phyloP scores from a whole-genome alignment of 2,329 filamentous ascomycete genomes.

The Hymenoscyphus infarciens region DNA sequence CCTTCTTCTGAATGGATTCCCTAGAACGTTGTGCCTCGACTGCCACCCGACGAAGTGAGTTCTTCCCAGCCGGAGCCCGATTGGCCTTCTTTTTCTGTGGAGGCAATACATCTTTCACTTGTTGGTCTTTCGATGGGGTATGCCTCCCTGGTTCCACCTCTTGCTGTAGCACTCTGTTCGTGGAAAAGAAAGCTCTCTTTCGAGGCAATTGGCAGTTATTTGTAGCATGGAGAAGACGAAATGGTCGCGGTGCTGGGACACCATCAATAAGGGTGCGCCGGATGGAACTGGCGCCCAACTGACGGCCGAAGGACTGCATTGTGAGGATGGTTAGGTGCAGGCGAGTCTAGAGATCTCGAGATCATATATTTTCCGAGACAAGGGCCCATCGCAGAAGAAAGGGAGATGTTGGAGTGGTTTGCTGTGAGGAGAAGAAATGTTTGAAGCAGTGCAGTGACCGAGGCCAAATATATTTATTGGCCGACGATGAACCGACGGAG shows the following conservation, averaged over 20 bases:
- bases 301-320: conserved; percentile 29
- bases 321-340: neutral
- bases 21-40: conserved; percentile 71
- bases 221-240: conserved; percentile 46
- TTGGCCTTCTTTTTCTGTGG: conserved; percentile 42
- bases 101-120: conserved; percentile 12
- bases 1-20: conserved; percentile 37
- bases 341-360: conserved; percentile 1
- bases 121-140: neutral
- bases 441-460: neutral
- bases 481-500: conserved; percentile 7
- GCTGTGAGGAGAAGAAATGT: neutral
- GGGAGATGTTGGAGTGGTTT: neutral
- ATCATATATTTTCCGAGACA: neutral
- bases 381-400: conserved; percentile 1
- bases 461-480: neutral
- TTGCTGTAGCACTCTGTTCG: conserved; percentile 53
- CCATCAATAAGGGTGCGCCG: conserved; percentile 23
- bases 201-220: conserved; percentile 41
- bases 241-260: conserved; percentile 23
- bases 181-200: conserved; percentile 63
- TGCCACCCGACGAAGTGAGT: conserved; percentile 78
- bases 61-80: conserved; percentile 57
- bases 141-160: conserved; percentile 11
- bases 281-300: conserved; percentile 17